Conservation (phyloP, 306 rosid genomes). For the Acacia acuminata region DNA sequence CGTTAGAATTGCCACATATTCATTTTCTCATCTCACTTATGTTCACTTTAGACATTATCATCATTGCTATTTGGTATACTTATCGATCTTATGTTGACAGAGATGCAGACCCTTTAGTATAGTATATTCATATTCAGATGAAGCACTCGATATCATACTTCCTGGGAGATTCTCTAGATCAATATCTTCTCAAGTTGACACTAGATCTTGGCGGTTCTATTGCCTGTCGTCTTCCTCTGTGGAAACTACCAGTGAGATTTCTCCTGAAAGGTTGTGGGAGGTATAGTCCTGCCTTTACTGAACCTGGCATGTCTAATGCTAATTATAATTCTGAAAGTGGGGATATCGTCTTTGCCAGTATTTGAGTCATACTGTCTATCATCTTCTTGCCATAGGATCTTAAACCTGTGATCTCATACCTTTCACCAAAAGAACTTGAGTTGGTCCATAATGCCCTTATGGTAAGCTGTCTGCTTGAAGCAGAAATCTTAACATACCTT, state of each 20-base stretch:
- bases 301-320: conserved; percentile 33
- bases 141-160: conserved; percentile 46
- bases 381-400: conserved; percentile 72
- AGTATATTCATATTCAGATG: conserved; percentile 55
- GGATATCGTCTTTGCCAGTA: conserved; percentile 23
- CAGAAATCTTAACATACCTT: conserved; percentile 30
- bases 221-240: conserved; percentile 62
- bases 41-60: conserved; percentile 14
- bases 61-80: conserved; percentile 29
- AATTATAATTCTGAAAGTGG: conserved; percentile 31
- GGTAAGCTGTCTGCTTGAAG: conserved; percentile 55
- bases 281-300: conserved; percentile 50
- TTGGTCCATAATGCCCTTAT: conserved; percentile 81
- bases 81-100: conserved; percentile 47
- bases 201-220: conserved; percentile 51
- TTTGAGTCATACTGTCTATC: conserved; percentile 34
- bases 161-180: conserved; percentile 55
- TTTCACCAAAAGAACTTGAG: conserved; percentile 76
- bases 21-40: conserved; percentile 15
- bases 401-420: conserved; percentile 79
- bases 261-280: conserved; percentile 96
- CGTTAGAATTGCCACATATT: not conserved
- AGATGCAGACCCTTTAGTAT: conserved; percentile 56
- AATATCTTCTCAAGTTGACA: conserved; percentile 45
- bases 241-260: conserved; percentile 52